phyloP scores from a whole-genome alignment of 108 stramenopile genomes.

The Cyclotella sp. region DNA sequence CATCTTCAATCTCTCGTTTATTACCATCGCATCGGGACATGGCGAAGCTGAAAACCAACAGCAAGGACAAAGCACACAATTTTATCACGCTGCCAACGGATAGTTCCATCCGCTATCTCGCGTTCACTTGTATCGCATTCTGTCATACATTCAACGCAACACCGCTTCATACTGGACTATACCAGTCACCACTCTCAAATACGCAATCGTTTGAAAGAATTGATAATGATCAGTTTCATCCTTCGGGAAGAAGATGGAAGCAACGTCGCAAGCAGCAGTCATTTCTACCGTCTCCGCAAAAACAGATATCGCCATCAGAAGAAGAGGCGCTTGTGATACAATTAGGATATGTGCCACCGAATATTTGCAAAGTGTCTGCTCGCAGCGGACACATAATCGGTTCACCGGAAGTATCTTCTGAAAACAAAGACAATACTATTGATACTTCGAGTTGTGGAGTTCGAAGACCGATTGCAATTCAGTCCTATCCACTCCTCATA shows the following conservation, averaged over 20 bases:
- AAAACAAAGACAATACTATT: conserved; percentile 1
- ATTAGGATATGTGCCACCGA: conserved; percentile 76
- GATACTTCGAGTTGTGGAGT: conserved; percentile 31
- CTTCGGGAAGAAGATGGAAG: conserved; percentile 42
- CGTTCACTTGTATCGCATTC: no score
- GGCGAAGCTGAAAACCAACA: no score
- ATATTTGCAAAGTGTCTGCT: conserved; percentile 63
- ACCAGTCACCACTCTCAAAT: neutral
- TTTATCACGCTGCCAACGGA: no score
- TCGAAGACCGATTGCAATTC: conserved; percentile 66
- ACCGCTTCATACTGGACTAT: neutral
- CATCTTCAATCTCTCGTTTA: no score
- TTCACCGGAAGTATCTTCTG: neutral
- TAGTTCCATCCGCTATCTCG: no score
- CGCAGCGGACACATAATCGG: conserved; percentile 26
- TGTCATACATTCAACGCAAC: neutral
- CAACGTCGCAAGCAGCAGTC: conserved; percentile 10
- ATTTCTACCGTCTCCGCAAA: conserved; percentile 31
- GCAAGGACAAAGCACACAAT: no score
- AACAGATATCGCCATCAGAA: conserved; percentile 29
- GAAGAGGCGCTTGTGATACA: conserved; percentile 51
- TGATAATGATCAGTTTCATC: neutral
- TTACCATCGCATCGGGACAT: no score
- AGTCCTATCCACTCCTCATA: conserved; percentile 65
- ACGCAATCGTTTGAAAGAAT: neutral